These are phyloP conservation scores for Sporothrix variecibatus DNA, from an alignment of 2,329 filamentous ascomycete species.

Conservation along the genomic window DNA sequence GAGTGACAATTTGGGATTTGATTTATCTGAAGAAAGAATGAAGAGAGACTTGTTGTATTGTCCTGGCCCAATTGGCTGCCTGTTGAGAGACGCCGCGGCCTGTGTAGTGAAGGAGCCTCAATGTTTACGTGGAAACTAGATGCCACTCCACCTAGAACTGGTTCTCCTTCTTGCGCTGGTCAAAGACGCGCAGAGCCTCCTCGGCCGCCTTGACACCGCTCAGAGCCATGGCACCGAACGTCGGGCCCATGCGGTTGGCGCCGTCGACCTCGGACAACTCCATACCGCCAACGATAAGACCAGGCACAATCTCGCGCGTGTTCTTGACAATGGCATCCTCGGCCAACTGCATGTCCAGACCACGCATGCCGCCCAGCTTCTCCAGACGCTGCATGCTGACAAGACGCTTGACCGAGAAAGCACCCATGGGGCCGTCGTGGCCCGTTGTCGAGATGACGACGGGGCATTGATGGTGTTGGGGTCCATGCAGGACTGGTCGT, in stretches of 20 bases:
- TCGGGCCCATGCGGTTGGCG: conserved; percentile 88
- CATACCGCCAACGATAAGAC: conserved; percentile 93
- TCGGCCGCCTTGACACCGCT: conserved; percentile 89
- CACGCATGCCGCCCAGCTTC: conserved; percentile 87
- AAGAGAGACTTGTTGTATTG: background rate
- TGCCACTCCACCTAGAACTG: background rate
- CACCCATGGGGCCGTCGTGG: conserved; percentile 87
- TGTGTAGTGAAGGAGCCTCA: background rate
- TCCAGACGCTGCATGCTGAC: conserved; percentile 84
- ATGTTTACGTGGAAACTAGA: background rate
- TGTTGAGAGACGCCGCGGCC: conserved; percentile 2
- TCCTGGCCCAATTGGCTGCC: background rate
- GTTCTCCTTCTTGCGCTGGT: conserved; percentile 61
- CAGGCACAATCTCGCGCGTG: conserved; percentile 83
- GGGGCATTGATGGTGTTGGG: conserved; percentile 93
- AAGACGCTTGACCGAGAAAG: conserved; percentile 87
- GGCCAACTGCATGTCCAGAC: conserved; percentile 86
- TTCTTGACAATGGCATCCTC: conserved; percentile 94
- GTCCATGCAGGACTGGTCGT: conserved; percentile 94
- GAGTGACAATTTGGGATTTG: background rate
- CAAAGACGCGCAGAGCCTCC: conserved; percentile 77
- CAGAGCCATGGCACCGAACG: conserved; percentile 86
- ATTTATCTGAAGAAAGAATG: background rate
- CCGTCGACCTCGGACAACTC: conserved; percentile 89
- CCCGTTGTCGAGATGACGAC: conserved; percentile 87